phyloP scores from a whole-genome alignment of 1,284 basidiomycete genomes.

The Erythrobasidium hasegawianum region DNA sequence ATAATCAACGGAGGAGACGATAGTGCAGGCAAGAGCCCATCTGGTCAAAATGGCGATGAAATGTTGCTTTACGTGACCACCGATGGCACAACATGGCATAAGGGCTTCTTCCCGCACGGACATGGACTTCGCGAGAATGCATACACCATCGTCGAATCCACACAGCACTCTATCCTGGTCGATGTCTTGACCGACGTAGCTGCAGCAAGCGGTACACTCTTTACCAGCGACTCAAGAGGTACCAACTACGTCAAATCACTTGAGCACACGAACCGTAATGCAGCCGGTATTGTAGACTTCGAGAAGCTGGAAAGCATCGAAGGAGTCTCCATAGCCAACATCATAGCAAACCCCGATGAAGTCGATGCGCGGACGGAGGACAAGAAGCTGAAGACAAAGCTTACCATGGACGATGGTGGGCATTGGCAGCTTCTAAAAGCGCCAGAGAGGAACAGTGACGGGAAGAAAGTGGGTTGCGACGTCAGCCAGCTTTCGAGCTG shows the following conservation, averaged over 20 bases:
- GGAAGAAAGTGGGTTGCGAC: conserved; percentile 63
- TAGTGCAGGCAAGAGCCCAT: conserved; percentile 39
- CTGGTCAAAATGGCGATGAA: conserved; percentile 56
- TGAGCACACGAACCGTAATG: conserved; percentile 83
- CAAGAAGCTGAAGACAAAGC: conserved; percentile 69
- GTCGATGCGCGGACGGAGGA: conserved; percentile 63
- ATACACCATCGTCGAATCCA: conserved; percentile 92
- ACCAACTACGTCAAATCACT: conserved; percentile 91
- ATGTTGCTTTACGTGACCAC: conserved; percentile 81
- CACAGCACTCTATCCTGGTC: conserved; percentile 84
- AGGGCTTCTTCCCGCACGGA: conserved; percentile 79
- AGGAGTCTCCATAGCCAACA: conserved; percentile 85
- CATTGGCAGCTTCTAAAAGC: conserved; percentile 69
- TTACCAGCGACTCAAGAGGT: conserved; percentile 90
- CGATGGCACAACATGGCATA: conserved; percentile 74
- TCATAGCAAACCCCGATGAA: conserved; percentile 74
- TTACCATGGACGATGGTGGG: conserved; percentile 91
- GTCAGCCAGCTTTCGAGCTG: conserved; percentile 57
- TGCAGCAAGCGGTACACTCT: conserved; percentile 77
- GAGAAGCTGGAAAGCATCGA: conserved; percentile 89
- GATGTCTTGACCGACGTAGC: conserved; percentile 79
- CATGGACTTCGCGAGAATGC: conserved; percentile 78
- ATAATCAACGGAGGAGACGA: conserved; percentile 4
- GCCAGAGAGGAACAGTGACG: conserved; percentile 62
- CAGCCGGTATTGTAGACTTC: conserved; percentile 84